phyloP scores from a whole-genome alignment of 169 alveolate species.

The Babesia ovata region DNA sequence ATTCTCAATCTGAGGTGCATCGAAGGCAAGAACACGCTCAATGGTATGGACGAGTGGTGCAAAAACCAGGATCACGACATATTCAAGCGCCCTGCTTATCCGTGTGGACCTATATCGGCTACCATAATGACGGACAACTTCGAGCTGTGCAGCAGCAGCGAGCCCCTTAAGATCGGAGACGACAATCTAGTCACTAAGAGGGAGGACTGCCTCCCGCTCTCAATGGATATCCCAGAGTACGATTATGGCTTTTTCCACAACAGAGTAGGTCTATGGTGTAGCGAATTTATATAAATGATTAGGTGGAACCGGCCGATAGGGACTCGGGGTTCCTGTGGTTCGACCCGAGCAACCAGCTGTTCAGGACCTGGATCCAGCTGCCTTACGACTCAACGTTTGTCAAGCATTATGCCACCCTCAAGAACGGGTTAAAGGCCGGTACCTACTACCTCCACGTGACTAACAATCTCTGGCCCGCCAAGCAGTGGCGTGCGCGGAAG shows the following conservation, averaged over 20 bases:
- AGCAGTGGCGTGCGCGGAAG: conserved; percentile 59
- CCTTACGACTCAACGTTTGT: conserved; percentile 53
- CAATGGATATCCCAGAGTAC: background rate
- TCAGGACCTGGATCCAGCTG: conserved; percentile 57
- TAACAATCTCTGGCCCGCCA: conserved; percentile 63
- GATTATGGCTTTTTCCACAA: conserved; percentile 20
- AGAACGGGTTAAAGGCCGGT: conserved; percentile 34
- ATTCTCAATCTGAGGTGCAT: conserved; percentile 63
- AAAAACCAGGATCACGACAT: conserved; percentile 13
- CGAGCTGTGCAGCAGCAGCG: conserved; percentile 10
- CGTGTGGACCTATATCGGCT: conserved; percentile 69
- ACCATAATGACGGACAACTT: conserved; percentile 69
- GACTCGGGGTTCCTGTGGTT: conserved; percentile 56
- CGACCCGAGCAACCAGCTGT: conserved; percentile 47
- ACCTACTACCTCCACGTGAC: conserved; percentile 49
- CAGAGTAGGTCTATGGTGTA: background rate
- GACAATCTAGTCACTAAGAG: background rate
- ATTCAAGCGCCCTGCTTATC: conserved; percentile 52
- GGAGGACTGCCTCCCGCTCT: conserved; percentile 17
- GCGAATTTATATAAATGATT: background rate
- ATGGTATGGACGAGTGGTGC: conserved; percentile 64
- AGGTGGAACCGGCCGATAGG: background rate
- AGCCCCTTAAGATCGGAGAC: no score
- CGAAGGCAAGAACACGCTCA: conserved; percentile 59
- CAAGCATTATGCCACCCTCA: conserved; percentile 61